Base-by-base conservation (phyloP, 257 asterid genomes). In the Solanum chmielewskii region DNA sequence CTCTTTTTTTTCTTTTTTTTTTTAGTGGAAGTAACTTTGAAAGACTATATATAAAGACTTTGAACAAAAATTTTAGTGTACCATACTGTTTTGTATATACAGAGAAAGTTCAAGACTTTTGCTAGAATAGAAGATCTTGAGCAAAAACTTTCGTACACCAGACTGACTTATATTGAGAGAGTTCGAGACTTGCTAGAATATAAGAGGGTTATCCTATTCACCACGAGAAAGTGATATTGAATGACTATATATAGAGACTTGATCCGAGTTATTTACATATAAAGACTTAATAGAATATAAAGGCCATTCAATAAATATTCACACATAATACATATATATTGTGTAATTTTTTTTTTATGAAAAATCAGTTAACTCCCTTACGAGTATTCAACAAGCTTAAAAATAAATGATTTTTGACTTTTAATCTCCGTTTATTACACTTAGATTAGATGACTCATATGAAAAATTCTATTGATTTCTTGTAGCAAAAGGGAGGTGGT, bases 41-140 rank as follows among this genome's bases (percentile, higher is more conserved):
- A 35, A 20, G 16, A 10, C 47, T 37, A 73, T 73, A 37, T 35
- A 73, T 35, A 73, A 11, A 10, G 27, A 23, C 6, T 60, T 60
- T 0, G 13, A 10, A 10, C 0, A 2, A 2, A 23, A 23, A 1
- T 2, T 60, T 60, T 23, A 60, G 3, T 60, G 3, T 0, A 60
- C 0, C 69, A 4, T 0, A 60, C 29, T 15, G 9, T 7, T 1
- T 14, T 47, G 37, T 73, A 73, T 20, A 70, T 37, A 74, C 0
- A 49, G 21, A 49, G 0, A 2, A 18, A 49, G 18, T 49, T 49
- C 7, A 49, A 49, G 21, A 15, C 21, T 49, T 14, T 52, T 56
- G n/a, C 49, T 3, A 20, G 13, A 44, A 44, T 44, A 11, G 0
- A 44, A 44, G 15, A 44, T 4, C 0, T 44, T 44, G 14, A 11